Conservation (phyloP, 2,329 filamentous ascomycete genomes). For the Botrytis medusae region DNA sequence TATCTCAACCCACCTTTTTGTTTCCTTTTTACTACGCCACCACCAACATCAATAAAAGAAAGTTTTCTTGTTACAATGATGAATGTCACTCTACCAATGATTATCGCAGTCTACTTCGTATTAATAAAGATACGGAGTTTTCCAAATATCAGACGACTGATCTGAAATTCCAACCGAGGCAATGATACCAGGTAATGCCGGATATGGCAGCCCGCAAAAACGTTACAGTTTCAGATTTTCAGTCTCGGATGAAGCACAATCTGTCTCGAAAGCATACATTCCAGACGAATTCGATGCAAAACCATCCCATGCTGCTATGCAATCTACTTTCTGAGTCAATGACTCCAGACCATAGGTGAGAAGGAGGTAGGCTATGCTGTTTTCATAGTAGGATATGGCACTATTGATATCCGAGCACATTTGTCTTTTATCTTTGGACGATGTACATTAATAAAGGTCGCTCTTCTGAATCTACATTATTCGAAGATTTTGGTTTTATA, state of each 20-base stretch:
- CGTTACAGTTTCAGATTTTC: not conserved
- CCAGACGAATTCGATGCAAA: not conserved
- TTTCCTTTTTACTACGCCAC: not conserved
- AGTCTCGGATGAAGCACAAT: constrained; percentile 17
- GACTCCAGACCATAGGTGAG: not conserved
- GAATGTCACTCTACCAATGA: not conserved
- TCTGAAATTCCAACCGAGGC: not conserved
- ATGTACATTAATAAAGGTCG: not conserved
- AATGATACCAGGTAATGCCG: not conserved
- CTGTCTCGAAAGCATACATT: constrained; percentile 14
- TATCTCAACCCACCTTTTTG: not conserved
- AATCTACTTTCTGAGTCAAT: not conserved
- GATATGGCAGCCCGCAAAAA: not conserved
- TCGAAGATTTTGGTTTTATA: not conserved
- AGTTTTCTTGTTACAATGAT: not conserved
- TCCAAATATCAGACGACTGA: not conserved
- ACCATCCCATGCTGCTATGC: constrained; percentile 1
- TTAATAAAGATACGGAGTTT: not conserved
- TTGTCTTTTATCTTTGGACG: not conserved
- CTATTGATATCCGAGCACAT: not conserved
- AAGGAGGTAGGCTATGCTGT: constrained; percentile 6
- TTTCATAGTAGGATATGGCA: not conserved
- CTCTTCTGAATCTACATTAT: not conserved
- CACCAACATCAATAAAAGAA: not conserved
- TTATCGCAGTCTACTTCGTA: not conserved